phyloP scores from a whole-genome alignment of 1,139 yeast species.

The Saccharomycopsis hybrid region DNA sequence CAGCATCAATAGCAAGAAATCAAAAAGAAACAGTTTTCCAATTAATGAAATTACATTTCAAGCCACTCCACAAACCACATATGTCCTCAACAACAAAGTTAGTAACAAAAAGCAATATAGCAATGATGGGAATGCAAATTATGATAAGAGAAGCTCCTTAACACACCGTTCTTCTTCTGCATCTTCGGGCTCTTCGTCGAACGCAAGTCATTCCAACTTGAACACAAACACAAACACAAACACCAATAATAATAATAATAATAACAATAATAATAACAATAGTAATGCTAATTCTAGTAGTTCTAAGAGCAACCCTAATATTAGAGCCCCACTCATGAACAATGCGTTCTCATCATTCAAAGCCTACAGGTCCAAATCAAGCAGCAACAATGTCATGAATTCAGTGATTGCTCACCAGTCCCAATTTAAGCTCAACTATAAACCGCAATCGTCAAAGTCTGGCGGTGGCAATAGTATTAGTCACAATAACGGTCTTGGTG shows the following conservation, averaged over 20 bases:
- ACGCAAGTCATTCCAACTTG: not conserved
- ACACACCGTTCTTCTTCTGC: not conserved
- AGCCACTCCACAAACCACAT: conserved; percentile 1
- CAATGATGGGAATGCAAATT: too few species aligned
- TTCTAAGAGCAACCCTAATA: not conserved
- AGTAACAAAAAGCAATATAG: too few species aligned
- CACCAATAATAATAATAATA: not conserved
- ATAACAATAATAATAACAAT: not conserved
- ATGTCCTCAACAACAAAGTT: too few species aligned
- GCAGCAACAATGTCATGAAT: conserved; percentile 10
- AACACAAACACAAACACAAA: not conserved
- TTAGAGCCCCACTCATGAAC: too few species aligned
- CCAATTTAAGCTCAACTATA: conserved; percentile 18
- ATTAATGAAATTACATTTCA: conserved; percentile 20
- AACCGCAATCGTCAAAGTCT: not conserved
- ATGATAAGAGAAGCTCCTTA: too few species aligned
- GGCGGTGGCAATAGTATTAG: not conserved
- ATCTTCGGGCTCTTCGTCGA: not conserved
- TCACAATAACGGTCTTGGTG: not conserved
- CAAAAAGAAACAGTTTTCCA: not conserved
- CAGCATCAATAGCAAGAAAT: not conserved
- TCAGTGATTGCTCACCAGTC: conserved; percentile 19
- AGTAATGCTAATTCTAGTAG: not conserved
- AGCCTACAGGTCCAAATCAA: conserved; percentile 17
- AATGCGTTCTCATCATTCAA: conserved; percentile 18